Base-by-base conservation (phyloP, 805 yeast species). In the Candida yuanshanica region DNA sequence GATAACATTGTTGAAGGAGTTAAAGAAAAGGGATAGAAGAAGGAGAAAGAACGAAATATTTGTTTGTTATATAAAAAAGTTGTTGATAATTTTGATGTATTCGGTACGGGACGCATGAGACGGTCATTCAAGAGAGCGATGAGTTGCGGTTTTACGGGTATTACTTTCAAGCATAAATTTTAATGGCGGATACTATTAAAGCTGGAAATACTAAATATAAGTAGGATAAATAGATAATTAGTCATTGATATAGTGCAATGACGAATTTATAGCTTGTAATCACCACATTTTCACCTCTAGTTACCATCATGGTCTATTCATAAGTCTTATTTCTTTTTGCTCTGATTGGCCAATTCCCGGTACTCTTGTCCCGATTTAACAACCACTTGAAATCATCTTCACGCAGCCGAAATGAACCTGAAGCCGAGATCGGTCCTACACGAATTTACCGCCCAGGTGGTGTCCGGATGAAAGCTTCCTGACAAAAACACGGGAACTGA, bases 1-100 rank as follows among this genome's bases (percentile, higher is more conserved):
- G 46, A 35, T 16, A 41, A 34, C 43, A 41, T 41, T 29, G 25
- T 37, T 23, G 32, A 14, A 27, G 31, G 31, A 9, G 13, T 5
- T 14, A 4, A 16, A n/a, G 10, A 4, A 7, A 13, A 25, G 16
- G 16, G 5, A 14, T 8, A 27, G 31, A 14, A 27, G 14, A 27
- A 27, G 11, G 26, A 27, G 11, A 14, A 14, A 27, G 17, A 3
- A 27, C 4, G 9, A 13, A 27, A 14, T 10, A 10, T 7, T n/a
- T n/a, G 10, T 22, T 25, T 25, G 29, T 25, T 25, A 14, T 27
- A 27, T 27, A 14, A 14, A 10, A 10, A 27, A n/a, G 3, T 27
- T 27, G 31, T 27, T 27, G 31, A 27, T 27, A 14, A 14, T 4
- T 27, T n/a, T 16, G 18, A 14, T 4, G 18, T 2, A 27, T 27